These are phyloP conservation scores for Cadophora luteo-olivacea DNA, from an alignment of 2,329 filamentous ascomycete genomes.

Conservation along the genomic window DNA sequence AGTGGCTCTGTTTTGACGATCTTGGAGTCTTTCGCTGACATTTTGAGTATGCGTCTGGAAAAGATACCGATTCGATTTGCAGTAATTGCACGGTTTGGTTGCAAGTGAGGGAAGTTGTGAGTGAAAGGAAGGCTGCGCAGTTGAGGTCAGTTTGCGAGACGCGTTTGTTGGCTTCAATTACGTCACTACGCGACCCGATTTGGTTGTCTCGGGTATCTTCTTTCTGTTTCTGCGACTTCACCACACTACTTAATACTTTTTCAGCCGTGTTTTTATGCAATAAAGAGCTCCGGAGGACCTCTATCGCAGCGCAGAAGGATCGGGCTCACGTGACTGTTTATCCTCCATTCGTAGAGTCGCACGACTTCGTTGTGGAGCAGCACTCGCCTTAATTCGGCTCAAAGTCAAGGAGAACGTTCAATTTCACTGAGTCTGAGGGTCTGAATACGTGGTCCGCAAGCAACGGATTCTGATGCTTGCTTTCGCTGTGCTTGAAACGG, in stretches of 20 bases:
- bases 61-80: too few species aligned
- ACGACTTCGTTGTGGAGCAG: too few species aligned
- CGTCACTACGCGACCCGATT: constrained; percentile 10
- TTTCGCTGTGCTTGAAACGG: not conserved
- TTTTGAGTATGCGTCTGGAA: constrained; percentile 32
- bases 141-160: not conserved
- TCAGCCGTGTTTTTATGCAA: too few species aligned
- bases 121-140: not conserved
- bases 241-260: not conserved
- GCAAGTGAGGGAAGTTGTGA: not conserved
- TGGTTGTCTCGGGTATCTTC: not conserved
- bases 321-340: not conserved
- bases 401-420: too few species aligned
- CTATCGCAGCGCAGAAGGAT: not conserved
- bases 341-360: too few species aligned
- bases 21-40: constrained; percentile 53
- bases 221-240: not conserved
- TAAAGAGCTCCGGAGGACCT: not conserved
- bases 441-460: too few species aligned
- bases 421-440: too few species aligned
- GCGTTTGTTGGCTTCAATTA: constrained; percentile 14
- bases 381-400: too few species aligned
- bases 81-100: not conserved
- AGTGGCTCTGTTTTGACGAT: constrained; percentile 53
- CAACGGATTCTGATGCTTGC: too few species aligned